A percentile compares a stretch with the other conserved stretches of the same genome.
Conservation (phyloP, 2,329 filamentous ascomycete genomes). For the Alternaria triticimaculans region DNA sequence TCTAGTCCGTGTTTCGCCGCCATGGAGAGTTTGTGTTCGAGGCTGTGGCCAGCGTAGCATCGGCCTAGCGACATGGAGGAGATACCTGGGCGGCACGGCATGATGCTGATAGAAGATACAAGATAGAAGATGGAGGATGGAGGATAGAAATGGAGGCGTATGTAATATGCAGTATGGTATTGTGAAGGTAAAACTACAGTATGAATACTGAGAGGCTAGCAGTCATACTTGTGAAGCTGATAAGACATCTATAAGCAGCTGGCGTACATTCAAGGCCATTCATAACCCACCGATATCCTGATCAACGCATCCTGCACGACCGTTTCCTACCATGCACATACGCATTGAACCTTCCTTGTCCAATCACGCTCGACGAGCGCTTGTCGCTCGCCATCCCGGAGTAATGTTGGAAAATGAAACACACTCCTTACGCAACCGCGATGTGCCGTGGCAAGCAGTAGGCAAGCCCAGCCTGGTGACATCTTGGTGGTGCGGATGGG, state of each 20-base stretch:
- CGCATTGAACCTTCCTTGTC: neutral
- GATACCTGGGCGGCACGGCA: slow-evolving; percentile 69
- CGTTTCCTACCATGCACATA: neutral
- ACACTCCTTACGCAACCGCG: slow-evolving; percentile 7
- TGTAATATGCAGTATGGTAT: neutral
- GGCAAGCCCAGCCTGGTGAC: neutral
- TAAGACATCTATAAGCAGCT: neutral
- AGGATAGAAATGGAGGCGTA: neutral
- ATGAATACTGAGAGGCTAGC: neutral
- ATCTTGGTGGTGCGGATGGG: neutral
- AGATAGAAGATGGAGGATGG: neutral
- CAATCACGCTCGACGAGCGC: neutral
- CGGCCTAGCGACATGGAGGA: slow-evolving; percentile 79
- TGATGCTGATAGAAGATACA: slow-evolving; percentile 25
- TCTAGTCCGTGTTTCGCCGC: slow-evolving; percentile 69
- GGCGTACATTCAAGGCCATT: neutral
- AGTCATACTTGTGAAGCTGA: neutral
- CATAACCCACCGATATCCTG: neutral
- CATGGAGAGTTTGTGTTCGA: slow-evolving; percentile 71
- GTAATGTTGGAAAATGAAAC: neutral
- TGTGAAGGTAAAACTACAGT: neutral
- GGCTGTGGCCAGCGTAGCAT: slow-evolving; percentile 69
- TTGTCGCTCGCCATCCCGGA: neutral
- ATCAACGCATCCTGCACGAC: neutral
- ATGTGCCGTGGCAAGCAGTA: slow-evolving; percentile 10